These are phyloP conservation scores for Magnusiomyces clavatus DNA, from an alignment of 1,139 yeast species.

Conservation along the genomic window DNA sequence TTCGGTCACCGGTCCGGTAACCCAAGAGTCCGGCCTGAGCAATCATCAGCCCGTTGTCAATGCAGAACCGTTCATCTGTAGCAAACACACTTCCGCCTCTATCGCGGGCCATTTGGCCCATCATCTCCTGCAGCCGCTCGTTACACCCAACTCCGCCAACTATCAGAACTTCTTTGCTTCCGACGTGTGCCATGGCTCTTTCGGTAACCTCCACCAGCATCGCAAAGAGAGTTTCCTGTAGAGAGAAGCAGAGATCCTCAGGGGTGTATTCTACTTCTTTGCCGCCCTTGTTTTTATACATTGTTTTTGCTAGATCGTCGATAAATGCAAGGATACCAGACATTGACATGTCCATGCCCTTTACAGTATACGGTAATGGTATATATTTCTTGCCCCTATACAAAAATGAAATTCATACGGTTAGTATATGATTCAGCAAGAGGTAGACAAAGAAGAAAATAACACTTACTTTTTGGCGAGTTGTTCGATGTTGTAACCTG, in stretches of 20 bases:
- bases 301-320: constrained; percentile 69
- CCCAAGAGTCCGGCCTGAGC: constrained; percentile 95
- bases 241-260: constrained; percentile 85
- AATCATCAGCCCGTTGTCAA: constrained; percentile 97
- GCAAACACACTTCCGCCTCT: constrained; percentile 84
- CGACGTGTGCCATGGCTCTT: constrained; percentile 97
- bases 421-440: constrained; percentile 10
- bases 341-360: constrained; percentile 98
- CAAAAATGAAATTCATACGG: neutral
- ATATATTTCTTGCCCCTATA: constrained; percentile 51
- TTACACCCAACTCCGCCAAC: constrained; percentile 99
- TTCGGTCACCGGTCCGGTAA: constrained; percentile 69
- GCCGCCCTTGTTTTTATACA: constrained; percentile 35
- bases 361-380: constrained; percentile 86
- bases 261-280: constrained; percentile 52
- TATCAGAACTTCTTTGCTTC: constrained; percentile 77
- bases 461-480: constrained; percentile 52
- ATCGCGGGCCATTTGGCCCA: constrained; percentile 86
- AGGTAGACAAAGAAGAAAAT: no score
- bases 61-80: constrained; percentile 94
- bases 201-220: constrained; percentile 98
- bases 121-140: constrained; percentile 87
- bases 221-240: constrained; percentile 87
- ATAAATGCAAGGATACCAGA: constrained; percentile 86
- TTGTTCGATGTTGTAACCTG: constrained; percentile 95